Evolutionary conservation across 257 asterid genomes (phyloP), one percentile per base, ranked within the genome.

Genomic region (Striga asiatica): DNA sequence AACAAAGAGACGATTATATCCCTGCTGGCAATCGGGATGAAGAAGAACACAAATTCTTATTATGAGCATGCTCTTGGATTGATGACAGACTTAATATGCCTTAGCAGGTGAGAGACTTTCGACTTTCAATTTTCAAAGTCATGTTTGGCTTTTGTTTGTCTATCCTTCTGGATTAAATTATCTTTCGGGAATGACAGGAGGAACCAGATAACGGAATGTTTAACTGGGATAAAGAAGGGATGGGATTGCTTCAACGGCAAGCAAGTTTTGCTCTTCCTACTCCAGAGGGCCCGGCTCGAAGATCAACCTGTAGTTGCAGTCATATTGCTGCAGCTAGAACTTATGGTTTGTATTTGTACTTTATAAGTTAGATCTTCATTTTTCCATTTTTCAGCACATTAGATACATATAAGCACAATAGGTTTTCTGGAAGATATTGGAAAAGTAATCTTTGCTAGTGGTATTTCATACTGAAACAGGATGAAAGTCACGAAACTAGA

Each of bases 81-180:
- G 52, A 61, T 88, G 29, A 68, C 68, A 1, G 92, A 82, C 71
- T 69, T 85, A 13, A 68, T 84, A 41, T 80, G 93, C 66, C 82
- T 84, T 45, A 71, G 76, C 76, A 84, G 83, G 97, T 88, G 60
- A 27, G 35, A n/a, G n/a, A n/a, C n/a, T n/a, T n/a, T n/a, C n/a
- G n/a, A n/a, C n/a, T n/a, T n/a, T n/a, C n/a, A n/a, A 20, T 45
- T 49, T 25, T 50, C 35, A 21, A 13, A 23, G 39, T 34, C 39
- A 8, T 37, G 45, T 2, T n/a, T 12, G 6, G 45, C 13, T 37
- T 38, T 4, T 38, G 6, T 14, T 3, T 38, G 16, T 13, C 1
- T 8, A 11, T 13, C 14, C 14, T 38, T 38, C 14, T 38, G 13
- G 6, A 1, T 29, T 50, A 0, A 2, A 9, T 32, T 0, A 25